Evolutionary conservation across 2,329 filamentous ascomycete genomes (phyloP).

Genomic region (Colletotrichum sublineola): DNA sequence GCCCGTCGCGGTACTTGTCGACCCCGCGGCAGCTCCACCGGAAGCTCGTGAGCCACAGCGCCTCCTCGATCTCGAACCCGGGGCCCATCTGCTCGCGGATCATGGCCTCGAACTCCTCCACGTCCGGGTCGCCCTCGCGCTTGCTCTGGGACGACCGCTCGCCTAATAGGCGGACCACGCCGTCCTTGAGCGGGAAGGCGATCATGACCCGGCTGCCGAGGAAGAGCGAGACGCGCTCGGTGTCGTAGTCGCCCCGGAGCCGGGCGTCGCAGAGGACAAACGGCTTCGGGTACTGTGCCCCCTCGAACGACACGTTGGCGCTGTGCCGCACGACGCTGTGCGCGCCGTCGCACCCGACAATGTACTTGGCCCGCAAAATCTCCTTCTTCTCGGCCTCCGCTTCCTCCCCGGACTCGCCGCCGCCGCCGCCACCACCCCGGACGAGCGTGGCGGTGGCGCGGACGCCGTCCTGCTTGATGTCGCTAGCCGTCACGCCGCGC

Average conservation of each 20-base stretch:
- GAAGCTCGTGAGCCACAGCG: slow-evolving; percentile 60
- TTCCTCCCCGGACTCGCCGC: neutral
- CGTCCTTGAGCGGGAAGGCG: slow-evolving; percentile 50
- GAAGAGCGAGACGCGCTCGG: slow-evolving; percentile 46
- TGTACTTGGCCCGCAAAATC: slow-evolving; percentile 53
- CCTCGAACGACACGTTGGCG: slow-evolving; percentile 56
- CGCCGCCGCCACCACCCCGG: slow-evolving; percentile 21
- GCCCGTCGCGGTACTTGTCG: slow-evolving; percentile 53
- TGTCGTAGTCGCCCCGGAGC: slow-evolving; percentile 40
- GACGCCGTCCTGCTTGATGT: slow-evolving; percentile 48
- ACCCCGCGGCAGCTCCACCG: slow-evolving; percentile 59
- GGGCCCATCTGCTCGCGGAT: slow-evolving; percentile 49
- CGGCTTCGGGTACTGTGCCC: slow-evolving; percentile 56
- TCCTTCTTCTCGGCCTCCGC: slow-evolving; percentile 39
- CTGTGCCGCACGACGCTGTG: slow-evolving; percentile 58
- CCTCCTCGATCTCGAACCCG: slow-evolving; percentile 47
- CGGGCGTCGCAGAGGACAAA: slow-evolving; percentile 61
- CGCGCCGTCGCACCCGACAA: slow-evolving; percentile 63
- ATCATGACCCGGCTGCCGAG: slow-evolving; percentile 53
- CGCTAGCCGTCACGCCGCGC: slow-evolving; percentile 47
- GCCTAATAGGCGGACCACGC: slow-evolving; percentile 48
- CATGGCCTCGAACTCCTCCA: slow-evolving; percentile 43
- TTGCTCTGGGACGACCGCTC: slow-evolving; percentile 36
- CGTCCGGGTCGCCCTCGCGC: slow-evolving; percentile 18
- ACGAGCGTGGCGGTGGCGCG: slow-evolving; percentile 48